These are phyloP conservation scores for Madurella mycetomatis DNA, from an alignment of 2,329 filamentous ascomycete species.

Conservation along the genomic window DNA sequence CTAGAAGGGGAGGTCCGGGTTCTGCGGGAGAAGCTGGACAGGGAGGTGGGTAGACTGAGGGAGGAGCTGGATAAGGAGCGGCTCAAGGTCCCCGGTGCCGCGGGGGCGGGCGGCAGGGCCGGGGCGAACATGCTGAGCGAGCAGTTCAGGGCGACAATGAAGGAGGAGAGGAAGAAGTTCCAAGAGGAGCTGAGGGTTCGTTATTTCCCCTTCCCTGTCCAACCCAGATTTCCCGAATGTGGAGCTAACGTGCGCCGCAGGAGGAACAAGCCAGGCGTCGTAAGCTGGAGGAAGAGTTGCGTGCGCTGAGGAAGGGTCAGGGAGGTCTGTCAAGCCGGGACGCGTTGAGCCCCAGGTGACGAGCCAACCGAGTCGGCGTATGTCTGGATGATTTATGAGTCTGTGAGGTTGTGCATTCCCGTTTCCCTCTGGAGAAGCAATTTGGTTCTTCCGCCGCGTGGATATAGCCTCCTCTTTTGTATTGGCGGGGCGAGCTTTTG, in stretches of 20 bases:
- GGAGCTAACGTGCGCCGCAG: slow-evolving; percentile 30
- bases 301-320: slow-evolving; percentile 37
- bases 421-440: not conserved
- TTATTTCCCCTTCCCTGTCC: slow-evolving; percentile 6
- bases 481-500: too few species aligned
- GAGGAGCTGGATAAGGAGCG: slow-evolving; percentile 50
- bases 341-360: slow-evolving; percentile 29
- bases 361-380: not conserved
- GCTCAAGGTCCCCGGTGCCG: slow-evolving; percentile 34
- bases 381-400: slow-evolving; percentile 4
- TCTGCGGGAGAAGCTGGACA: slow-evolving; percentile 38
- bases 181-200: slow-evolving; percentile 51
- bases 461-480: too few species aligned
- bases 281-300: slow-evolving; percentile 49
- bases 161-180: slow-evolving; percentile 54
- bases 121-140: slow-evolving; percentile 52
- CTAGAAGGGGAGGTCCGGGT: slow-evolving; percentile 38
- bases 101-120: slow-evolving; percentile 29
- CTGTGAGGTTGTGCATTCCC: not conserved
- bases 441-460: too few species aligned
- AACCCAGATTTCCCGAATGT: not conserved
- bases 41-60: slow-evolving; percentile 43
- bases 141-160: slow-evolving; percentile 53
- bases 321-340: slow-evolving; percentile 39
- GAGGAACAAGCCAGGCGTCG: slow-evolving; percentile 47